phyloP scores from a whole-genome alignment of 495 filamentous ascomycete genomes.

The Staphylotrichum tortipilum region DNA sequence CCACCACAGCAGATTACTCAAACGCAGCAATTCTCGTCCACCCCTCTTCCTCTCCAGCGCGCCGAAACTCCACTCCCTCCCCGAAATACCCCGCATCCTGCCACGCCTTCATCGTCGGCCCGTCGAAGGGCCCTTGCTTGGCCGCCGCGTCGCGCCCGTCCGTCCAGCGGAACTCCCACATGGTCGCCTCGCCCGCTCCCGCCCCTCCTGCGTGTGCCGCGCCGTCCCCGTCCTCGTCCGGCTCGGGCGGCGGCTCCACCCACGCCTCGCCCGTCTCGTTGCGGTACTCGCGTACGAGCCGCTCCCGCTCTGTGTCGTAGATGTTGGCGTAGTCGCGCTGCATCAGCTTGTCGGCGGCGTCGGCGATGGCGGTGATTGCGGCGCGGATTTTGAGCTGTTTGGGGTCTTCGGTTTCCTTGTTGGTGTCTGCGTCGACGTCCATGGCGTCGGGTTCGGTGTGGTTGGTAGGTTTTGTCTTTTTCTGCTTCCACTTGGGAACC shows the following conservation, averaged over 20 bases:
- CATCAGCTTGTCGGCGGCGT: constrained; percentile 77
- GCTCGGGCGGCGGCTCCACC: constrained; percentile 47
- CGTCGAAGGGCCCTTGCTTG: constrained; percentile 81
- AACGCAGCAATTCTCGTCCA: constrained; percentile 61
- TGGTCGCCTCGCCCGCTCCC: constrained; percentile 33
- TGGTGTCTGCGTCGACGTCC: constrained; percentile 56
- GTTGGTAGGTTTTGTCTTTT: constrained; percentile 38
- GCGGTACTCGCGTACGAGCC: constrained; percentile 69
- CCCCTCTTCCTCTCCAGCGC: constrained; percentile 43
- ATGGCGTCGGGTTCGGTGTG: constrained; percentile 34
- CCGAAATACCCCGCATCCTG: constrained; percentile 86
- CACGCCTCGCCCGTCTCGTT: constrained; percentile 88
- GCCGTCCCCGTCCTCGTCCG: constrained; percentile 12
- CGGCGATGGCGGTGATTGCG: constrained; percentile 74
- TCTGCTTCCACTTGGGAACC: constrained; percentile 52
- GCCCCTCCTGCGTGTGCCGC: too few species aligned
- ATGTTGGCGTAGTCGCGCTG: constrained; percentile 73
- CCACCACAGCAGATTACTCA: constrained; percentile 32
- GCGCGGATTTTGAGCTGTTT: constrained; percentile 60
- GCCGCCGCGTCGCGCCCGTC: constrained; percentile 76
- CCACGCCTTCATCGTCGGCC: constrained; percentile 78
- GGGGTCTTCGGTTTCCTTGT: constrained; percentile 53
- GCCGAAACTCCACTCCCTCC: constrained; percentile 82
- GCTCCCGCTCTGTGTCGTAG: constrained; percentile 83
- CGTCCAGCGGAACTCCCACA: constrained; percentile 90